phyloP scores from a whole-genome alignment of 495 filamentous ascomycete genomes.

The Daldinia loculata region DNA sequence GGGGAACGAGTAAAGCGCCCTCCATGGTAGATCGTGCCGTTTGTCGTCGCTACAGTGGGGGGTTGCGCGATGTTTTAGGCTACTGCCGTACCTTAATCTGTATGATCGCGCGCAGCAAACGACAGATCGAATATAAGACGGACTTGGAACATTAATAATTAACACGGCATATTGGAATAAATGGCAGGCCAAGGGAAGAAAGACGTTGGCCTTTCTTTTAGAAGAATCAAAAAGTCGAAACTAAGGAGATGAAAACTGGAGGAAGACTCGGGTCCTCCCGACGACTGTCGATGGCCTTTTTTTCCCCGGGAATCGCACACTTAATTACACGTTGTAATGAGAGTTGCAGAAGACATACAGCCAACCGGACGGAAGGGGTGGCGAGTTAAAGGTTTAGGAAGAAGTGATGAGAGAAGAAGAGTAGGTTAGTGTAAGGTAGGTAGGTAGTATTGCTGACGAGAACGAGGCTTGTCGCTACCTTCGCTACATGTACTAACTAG shows the following conservation, averaged over 20 bases:
- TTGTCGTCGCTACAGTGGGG: constrained; percentile 29
- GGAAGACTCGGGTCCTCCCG: constrained; percentile 28
- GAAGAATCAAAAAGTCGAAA: constrained; percentile 23
- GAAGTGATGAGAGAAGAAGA: constrained; percentile 10
- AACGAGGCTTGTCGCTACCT: constrained; percentile 28
- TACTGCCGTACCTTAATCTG: constrained; percentile 21
- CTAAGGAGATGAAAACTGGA: constrained; percentile 20
- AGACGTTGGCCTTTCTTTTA: constrained; percentile 25
- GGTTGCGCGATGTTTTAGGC: constrained; percentile 30
- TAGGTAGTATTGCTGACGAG: constrained; percentile 30
- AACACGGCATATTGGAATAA: constrained; percentile 35
- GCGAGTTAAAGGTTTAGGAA: constrained; percentile 36
- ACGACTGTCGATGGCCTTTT: constrained; percentile 17
- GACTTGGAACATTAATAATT: constrained; percentile 40
- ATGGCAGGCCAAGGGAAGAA: constrained; percentile 9
- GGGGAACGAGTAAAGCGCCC: constrained; percentile 62
- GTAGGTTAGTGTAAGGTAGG: background rate
- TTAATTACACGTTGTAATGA: constrained; percentile 31
- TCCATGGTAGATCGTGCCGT: constrained; percentile 56
- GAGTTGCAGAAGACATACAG: constrained; percentile 20
- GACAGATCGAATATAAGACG: constrained; percentile 31
- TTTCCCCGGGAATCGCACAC: constrained; percentile 31
- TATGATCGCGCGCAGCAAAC: constrained; percentile 38
- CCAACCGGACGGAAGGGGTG: constrained; percentile 41
- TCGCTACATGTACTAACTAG: constrained; percentile 10